These are phyloP conservation scores for Olyra latifolia DNA, from an alignment of 176 grass and related monocot genomes.

Conservation along the genomic window DNA sequence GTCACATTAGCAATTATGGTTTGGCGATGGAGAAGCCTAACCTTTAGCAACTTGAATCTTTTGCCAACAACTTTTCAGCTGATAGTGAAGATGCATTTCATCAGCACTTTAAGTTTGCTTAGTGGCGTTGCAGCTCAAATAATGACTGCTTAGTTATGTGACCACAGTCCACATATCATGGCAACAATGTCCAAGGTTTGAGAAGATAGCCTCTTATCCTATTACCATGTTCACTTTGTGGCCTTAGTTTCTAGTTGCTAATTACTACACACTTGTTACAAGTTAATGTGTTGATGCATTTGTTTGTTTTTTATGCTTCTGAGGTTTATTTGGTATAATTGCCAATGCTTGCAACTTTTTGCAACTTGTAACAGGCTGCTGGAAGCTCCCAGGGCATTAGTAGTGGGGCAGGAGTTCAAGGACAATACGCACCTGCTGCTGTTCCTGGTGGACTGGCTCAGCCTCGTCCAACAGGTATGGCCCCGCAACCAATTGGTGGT, in stretches of 20 bases:
- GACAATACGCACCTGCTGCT: conserved; percentile 77
- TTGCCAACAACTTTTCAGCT: neutral
- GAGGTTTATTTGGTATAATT: conserved; percentile 20
- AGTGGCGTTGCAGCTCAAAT: neutral
- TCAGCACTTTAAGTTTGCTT: neutral
- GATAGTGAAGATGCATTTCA: neutral
- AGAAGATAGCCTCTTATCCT: neutral
- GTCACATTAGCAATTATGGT: neutral
- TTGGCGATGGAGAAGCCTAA: neutral
- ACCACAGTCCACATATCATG: neutral
- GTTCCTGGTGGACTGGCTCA: conserved; percentile 57
- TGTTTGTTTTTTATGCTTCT: neutral
- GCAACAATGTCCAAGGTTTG: neutral
- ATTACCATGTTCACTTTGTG: conserved; percentile 20
- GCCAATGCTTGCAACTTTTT: conserved; percentile 23
- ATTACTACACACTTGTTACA: neutral
- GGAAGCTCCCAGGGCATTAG: conserved; percentile 71
- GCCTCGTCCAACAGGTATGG: conserved; percentile 73
- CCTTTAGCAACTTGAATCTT: conserved; percentile 3
- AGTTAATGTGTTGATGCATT: neutral
- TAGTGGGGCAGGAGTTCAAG: conserved; percentile 54
- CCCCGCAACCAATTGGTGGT: conserved; percentile 50
- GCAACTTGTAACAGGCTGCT: conserved; percentile 56
- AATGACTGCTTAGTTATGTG: conserved; percentile 13
- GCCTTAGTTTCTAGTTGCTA: neutral